Evolutionary conservation across 805 yeast species (phyloP).

Genomic region (Wickerhamiella azyma): DNA sequence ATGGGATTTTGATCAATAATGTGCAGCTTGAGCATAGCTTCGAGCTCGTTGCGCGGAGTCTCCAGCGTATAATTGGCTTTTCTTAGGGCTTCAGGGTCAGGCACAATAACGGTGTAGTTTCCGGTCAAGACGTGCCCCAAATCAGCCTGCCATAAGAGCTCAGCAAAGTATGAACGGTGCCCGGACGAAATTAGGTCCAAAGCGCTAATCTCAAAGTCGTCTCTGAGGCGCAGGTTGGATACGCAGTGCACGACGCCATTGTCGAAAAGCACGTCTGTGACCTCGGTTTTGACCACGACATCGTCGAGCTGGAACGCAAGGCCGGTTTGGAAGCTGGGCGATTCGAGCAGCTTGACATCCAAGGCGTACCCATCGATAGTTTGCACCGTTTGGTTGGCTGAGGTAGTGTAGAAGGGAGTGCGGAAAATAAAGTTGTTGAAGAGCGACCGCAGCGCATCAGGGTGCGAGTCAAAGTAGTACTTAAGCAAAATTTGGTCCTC

Average conservation of each 20-base stretch:
- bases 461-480: constrained; percentile 42
- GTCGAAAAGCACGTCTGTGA: constrained; percentile 56
- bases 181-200: constrained; percentile 44
- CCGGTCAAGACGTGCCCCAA: constrained; percentile 28
- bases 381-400: constrained; percentile 20
- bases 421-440: constrained; percentile 48
- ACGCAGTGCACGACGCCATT: constrained; percentile 79
- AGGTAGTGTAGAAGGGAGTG: constrained; percentile 55
- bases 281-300: constrained; percentile 10
- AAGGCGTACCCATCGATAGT: constrained; percentile 20
- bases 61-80: constrained; percentile 38
- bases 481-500: constrained; percentile 42
- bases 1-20: constrained; percentile 45
- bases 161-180: constrained; percentile 33
- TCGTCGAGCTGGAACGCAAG: background rate
- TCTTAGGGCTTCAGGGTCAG: constrained; percentile 44
- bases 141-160: constrained; percentile 28
- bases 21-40: constrained; percentile 46
- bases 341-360: background rate
- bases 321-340: background rate
- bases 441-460: constrained; percentile 36
- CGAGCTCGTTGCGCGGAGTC: constrained; percentile 21
- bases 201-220: constrained; percentile 37
- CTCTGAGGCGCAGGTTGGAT: constrained; percentile 43
- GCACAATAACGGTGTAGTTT: constrained; percentile 55